phyloP scores from a whole-genome alignment of 345 rosid species.

The Carallia pectinifolia region DNA sequence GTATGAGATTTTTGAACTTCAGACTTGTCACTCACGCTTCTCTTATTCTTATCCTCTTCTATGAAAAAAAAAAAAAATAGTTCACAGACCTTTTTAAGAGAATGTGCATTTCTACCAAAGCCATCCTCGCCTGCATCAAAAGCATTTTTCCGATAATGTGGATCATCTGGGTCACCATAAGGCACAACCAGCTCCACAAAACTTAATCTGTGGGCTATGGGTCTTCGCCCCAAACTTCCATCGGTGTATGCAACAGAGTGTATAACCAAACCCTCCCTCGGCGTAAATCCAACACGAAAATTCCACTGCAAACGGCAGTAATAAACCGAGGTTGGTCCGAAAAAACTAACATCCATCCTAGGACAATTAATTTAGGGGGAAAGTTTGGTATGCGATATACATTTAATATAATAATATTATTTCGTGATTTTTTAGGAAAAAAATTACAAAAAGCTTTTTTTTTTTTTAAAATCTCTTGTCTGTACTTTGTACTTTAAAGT shows the following conservation, averaged over 20 bases:
- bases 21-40: no score
- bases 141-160: constrained; percentile 92
- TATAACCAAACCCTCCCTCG: constrained; percentile 86
- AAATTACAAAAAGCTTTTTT: no score
- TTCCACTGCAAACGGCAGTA: constrained; percentile 67
- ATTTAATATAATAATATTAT: no score
- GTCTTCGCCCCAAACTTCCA: constrained; percentile 86
- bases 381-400: no score
- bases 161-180: constrained; percentile 94
- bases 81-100: constrained; percentile 72
- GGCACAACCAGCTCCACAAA: constrained; percentile 98
- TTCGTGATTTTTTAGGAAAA: no score
- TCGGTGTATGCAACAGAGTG: constrained; percentile 87
- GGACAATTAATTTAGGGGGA: neutral
- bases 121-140: constrained; percentile 98
- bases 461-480: no score
- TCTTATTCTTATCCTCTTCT: no score
- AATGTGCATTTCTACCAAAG: constrained; percentile 89
- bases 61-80: no score
- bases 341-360: neutral
- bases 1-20: no score
- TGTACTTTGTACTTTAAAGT: no score
- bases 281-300: constrained; percentile 91
- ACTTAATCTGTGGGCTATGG: constrained; percentile 85
- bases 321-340: constrained; percentile 14